phyloP scores from a whole-genome alignment of 371 early-diverging fungal genomes.

The Mortierella sp. region DNA sequence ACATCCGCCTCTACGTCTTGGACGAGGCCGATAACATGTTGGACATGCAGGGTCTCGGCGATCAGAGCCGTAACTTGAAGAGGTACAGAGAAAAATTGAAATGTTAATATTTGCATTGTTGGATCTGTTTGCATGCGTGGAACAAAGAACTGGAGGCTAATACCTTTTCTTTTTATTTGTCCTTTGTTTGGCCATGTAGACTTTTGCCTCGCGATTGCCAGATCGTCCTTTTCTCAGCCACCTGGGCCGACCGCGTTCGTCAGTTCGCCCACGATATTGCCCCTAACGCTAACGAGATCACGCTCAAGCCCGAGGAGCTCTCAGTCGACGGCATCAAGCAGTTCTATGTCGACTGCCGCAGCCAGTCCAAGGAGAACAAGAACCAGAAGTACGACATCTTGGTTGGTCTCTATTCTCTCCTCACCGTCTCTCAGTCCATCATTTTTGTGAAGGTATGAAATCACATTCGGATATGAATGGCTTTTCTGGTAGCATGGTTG shows the following conservation, averaged over 20 bases:
- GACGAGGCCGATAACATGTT: conserved; percentile 98
- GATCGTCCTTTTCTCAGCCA: conserved; percentile 96
- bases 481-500: too few species aligned
- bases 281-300: conserved; percentile 89
- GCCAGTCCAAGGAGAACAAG: conserved; percentile 57
- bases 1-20: conserved; percentile 85
- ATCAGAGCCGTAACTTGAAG: conserved; percentile 87
- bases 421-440: conserved; percentile 98
- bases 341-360: conserved; percentile 94
- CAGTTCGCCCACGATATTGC: conserved; percentile 84
- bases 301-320: conserved; percentile 89
- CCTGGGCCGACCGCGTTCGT: conserved; percentile 89
- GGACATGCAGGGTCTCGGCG: conserved; percentile 89
- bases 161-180: background rate
- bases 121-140: background rate
- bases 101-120: conserved; percentile 30
- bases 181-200: conserved; percentile 36
- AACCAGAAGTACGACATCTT: conserved; percentile 89
- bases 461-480: background rate
- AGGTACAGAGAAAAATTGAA: conserved; percentile 61
- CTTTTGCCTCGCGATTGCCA: conserved; percentile 79
- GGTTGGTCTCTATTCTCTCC: conserved; percentile 86
- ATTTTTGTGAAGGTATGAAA: conserved; percentile 89
- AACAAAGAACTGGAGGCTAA: background rate
- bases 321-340: conserved; percentile 97